A percentile compares a stretch with the other conserved stretches of the same genome.
Conservation (phyloP, 345 rosid genomes). For the Arabis hirsuta region DNA sequence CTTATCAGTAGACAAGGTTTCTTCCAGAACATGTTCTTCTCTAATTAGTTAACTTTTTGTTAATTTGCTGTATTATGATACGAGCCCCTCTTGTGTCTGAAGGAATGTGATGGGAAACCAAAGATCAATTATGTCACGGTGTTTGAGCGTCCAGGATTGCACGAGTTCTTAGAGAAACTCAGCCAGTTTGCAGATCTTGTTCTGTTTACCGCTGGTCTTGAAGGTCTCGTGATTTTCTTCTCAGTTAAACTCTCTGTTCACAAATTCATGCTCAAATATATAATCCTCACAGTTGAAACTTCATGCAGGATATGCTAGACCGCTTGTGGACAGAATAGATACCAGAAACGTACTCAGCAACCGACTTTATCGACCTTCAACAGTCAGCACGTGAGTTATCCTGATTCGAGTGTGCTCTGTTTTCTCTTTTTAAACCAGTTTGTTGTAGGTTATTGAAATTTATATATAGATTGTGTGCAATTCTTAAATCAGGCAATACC, state of each 20-base stretch:
- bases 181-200: constrained; percentile 83
- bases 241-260: background rate
- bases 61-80: constrained; percentile 36
- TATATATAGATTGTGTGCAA: background rate
- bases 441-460: background rate
- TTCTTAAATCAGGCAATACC: constrained; percentile 59
- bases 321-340: constrained; percentile 91
- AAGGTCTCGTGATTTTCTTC: constrained; percentile 60
- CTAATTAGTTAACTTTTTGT: background rate
- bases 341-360: constrained; percentile 62
- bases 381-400: constrained; percentile 83
- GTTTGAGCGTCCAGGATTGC: constrained; percentile 92
- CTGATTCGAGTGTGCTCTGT: constrained; percentile 9
- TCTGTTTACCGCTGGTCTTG: constrained; percentile 92
- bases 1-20: constrained; percentile 90
- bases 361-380: constrained; percentile 95
- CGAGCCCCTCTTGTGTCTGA: constrained; percentile 41
- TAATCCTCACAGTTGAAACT: constrained; percentile 1
- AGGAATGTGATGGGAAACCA: constrained; percentile 81
- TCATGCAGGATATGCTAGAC: constrained; percentile 84
- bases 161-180: constrained; percentile 72
- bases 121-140: constrained; percentile 84
- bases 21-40: constrained; percentile 12
- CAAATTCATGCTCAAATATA: constrained; percentile 1
- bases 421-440: background rate